Evolutionary conservation across 495 filamentous ascomycete species (phyloP).

Genomic region (Xylaria longipes): DNA sequence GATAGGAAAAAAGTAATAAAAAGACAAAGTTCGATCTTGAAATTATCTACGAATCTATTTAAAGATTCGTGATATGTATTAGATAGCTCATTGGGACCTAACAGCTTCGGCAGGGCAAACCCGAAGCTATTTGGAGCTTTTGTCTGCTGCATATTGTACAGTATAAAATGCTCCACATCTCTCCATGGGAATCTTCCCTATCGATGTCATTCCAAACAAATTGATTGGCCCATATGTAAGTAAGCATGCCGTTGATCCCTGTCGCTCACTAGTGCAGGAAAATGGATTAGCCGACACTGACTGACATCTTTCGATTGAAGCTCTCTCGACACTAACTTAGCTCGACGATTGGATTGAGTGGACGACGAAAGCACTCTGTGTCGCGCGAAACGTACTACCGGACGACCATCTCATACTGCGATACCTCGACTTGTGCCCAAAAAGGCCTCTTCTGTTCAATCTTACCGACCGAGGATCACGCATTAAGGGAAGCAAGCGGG

Average conservation of each 20-base stretch:
- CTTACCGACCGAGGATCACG: background rate
- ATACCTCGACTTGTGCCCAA: background rate
- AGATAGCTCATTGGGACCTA: background rate
- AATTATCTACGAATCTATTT: background rate
- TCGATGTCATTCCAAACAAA: constrained; percentile 11
- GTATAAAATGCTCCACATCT: constrained; percentile 6
- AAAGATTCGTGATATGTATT: background rate
- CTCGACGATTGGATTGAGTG: background rate
- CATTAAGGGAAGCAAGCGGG: background rate
- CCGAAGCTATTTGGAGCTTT: background rate
- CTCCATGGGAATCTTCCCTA: background rate
- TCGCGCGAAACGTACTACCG: background rate
- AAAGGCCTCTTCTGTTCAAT: background rate
- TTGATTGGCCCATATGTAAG: constrained; percentile 6
- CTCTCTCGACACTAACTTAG: background rate
- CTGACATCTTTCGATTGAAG: constrained; percentile 14
- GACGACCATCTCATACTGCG: background rate
- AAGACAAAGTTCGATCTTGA: background rate
- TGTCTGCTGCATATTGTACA: background rate
- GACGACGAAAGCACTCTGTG: background rate
- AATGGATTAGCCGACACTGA: constrained; percentile 17
- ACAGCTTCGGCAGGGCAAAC: background rate
- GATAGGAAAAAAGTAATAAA: constrained; percentile 15
- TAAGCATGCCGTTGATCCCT: background rate
- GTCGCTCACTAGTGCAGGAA: background rate